Evolutionary conservation across 805 yeast genomes (phyloP), one percentile per base, ranked within the genome.

Genomic region (Suhomyces emberorum): DNA sequence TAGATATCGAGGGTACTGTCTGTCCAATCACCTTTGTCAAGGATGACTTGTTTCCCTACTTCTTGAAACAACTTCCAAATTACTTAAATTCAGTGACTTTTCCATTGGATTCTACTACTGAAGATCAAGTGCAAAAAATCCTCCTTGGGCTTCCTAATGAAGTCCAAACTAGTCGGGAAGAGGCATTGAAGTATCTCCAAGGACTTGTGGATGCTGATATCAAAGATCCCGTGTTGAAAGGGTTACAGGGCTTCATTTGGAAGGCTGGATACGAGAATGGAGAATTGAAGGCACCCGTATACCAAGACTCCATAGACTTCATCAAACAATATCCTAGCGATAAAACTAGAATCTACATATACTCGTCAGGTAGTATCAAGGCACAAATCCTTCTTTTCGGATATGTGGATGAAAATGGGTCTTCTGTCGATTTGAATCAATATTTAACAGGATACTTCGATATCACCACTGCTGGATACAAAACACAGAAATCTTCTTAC

Each of bases 1-100:
- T 88, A 4, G 95, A 87, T 47, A 87, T 88, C 23, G 98, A 89
- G 55, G 98, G 98, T 12, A 89, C 97, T 0, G 79, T 89, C 20
- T 89, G 97, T 53, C 89, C 96, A 3, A 88, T 89, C 15, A 72
- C 89, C 1, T 89, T 89, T 53, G 98, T 89, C 28, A 83, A 84
- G 49, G 88, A 85, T 19, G 69, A 65, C 2, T 61, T 89, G 22
- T 83, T 79, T 59, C 96, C 96, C 0, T 88, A 76, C 53, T 89
- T 93, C 44, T 55, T 81, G 3, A 35, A 55, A 3, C 59, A 43
- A 49, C 80, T 16, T 79, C 85, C 25, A 7, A 51, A 1, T 39
- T 70, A 12, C 48, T 78, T 52, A 19, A 30, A 35, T 47, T 2
- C 37, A 46, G 7, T 38, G 54, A 20, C 30, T 39, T 65, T 55